Base-by-base conservation (phyloP, 345 rosid species). In the Hypericum androsaemum region DNA sequence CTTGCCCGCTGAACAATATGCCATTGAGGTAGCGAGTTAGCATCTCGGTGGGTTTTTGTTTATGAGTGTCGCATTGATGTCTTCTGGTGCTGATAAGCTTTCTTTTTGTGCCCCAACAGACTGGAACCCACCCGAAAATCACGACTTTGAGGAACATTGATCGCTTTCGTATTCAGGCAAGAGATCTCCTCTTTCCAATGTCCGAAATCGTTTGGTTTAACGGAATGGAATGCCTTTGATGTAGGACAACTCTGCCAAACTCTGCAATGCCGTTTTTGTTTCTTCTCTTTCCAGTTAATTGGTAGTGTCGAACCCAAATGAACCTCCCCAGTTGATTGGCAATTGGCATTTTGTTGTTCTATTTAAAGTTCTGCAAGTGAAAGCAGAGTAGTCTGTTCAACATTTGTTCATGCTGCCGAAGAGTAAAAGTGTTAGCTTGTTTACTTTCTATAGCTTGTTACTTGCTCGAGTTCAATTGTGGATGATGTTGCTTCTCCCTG, bases 1-100 rank as follows among this genome's bases (percentile, higher is more conserved):
- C 50, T 76, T 90, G 74, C 98, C 98, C 41, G 96, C 98, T 3
- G 96, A 90, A 74, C 98, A 90, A 61, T 87, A 87, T 43, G 98
- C 98, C 4, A 90, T 87, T 58, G 89, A 87, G 88, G 96, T 90
- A 54, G 48, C 54, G 56, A 58, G 10, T 14, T 0, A 17, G 48
- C 38, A 9, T 65, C 41, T n/a, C 41, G 35, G 41, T 7, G 22
- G 4, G 22, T 55, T 52, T 37, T 12, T 44, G n/a, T 36, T 51
- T 6, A 32, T 45, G 61, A 12, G 5, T 48, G 32, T 40, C 7
- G 39, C 14, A 38, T 56, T 62, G 8, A 47, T 39, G 60, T 41
- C 50, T 48, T 60, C 53, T 12, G 32, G 48, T 46, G 17, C 16
- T 65, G 28, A 12, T 59, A 55, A 54, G 44, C 52, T 60, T 41